A percentile compares a stretch with the other conserved stretches of the same genome.
Evolutionary conservation across 345 rosid species (phyloP).

Genomic region (Viola odorata): DNA sequence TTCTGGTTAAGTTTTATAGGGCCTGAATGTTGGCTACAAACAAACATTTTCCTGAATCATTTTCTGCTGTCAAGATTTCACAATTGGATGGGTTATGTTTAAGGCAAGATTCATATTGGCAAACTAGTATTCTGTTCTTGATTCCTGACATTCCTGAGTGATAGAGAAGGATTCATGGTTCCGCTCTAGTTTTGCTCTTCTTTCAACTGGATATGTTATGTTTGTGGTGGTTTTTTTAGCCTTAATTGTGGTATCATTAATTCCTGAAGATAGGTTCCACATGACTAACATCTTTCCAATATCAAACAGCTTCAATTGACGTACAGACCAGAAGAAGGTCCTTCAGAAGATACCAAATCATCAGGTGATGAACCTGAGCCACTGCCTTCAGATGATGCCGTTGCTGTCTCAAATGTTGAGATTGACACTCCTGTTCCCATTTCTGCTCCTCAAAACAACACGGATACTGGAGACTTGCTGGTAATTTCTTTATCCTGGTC

Average conservation of each 20-base stretch:
- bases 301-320: conserved; percentile 63
- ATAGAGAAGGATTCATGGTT: neutral
- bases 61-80: neutral
- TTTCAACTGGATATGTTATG: neutral
- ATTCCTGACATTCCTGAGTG: neutral
- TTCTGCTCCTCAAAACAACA: conserved; percentile 46
- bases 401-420: conserved; percentile 38
- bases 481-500: conserved; percentile 30
- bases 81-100: neutral
- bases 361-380: conserved; percentile 60
- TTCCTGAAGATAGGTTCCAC: conserved; percentile 1
- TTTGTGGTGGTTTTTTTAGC: neutral
- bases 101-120: too few relatives aligned
- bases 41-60: neutral
- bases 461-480: conserved; percentile 76
- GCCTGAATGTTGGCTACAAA: neutral
- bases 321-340: conserved; percentile 71
- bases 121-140: neutral
- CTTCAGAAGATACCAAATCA: conserved; percentile 46
- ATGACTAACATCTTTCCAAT: conserved; percentile 19
- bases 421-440: conserved; percentile 41
- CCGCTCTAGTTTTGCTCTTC: neutral
- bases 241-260: neutral
- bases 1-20: neutral
- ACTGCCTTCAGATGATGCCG: conserved; percentile 37